Conservation (phyloP, 2,329 filamentous ascomycete genomes). For the Cladosporium austrohemisphaericum region DNA sequence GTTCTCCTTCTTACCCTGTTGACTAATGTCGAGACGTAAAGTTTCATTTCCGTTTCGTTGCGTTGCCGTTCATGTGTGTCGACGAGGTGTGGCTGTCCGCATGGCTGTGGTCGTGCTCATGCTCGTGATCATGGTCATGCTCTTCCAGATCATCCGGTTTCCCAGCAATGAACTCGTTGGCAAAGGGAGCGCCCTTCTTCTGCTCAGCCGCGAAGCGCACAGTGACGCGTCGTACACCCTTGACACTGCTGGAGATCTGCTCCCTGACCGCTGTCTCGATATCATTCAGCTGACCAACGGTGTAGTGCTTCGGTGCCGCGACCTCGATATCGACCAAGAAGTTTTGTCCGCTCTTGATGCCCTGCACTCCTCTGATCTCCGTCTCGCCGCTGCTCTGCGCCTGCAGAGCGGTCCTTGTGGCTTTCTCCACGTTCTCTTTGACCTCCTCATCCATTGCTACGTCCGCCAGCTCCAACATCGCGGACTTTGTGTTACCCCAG, state of each 20-base stretch:
- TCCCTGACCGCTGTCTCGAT: slow-evolving; percentile 73
- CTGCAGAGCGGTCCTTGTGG: slow-evolving; percentile 58
- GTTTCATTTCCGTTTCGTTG: slow-evolving; percentile 23
- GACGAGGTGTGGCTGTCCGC: slow-evolving; percentile 12
- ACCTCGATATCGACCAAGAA: slow-evolving; percentile 89
- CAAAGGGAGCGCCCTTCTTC: slow-evolving; percentile 47
- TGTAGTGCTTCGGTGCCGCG: slow-evolving; percentile 72
- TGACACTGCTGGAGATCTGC: slow-evolving; percentile 69
- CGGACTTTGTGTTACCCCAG: slow-evolving; percentile 75
- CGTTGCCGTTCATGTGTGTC: slow-evolving; percentile 17
- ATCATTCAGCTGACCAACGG: slow-evolving; percentile 63
- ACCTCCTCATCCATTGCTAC: slow-evolving; percentile 82
- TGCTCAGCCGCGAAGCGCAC: slow-evolving; percentile 71
- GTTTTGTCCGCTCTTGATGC: slow-evolving; percentile 94
- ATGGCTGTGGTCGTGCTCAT: slow-evolving; percentile 21
- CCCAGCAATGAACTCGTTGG: slow-evolving; percentile 61
- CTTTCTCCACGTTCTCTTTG: slow-evolving; percentile 65
- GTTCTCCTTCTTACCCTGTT: too few relatives aligned
- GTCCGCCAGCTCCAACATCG: slow-evolving; percentile 87
- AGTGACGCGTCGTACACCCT: slow-evolving; percentile 77
- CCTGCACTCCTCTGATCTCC: slow-evolving; percentile 73
- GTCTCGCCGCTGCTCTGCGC: slow-evolving; percentile 38
- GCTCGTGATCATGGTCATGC: slow-evolving; percentile 27
- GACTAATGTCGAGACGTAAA: too few relatives aligned
- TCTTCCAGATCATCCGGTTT: slow-evolving; percentile 20